Conservation (phyloP, 495 filamentous ascomycete genomes). For the Trichoderma asperelloides region DNA sequence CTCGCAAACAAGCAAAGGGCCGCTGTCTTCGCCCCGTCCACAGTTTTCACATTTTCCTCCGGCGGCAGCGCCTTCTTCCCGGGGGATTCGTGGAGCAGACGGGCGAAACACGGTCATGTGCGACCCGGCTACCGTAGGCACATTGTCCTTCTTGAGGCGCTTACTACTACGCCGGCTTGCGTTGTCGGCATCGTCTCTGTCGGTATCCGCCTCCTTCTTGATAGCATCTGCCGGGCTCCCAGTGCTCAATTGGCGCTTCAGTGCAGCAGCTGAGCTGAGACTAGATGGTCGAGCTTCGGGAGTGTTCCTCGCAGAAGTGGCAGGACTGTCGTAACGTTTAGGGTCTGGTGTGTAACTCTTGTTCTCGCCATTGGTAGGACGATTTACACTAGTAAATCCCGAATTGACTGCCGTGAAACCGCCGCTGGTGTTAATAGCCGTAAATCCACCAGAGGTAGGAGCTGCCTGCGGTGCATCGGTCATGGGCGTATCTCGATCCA, state of each 20-base stretch:
- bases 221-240: conserved; percentile 51
- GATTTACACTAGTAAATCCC: conserved; percentile 75
- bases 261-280: conserved; percentile 43
- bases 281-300: conserved; percentile 49
- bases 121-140: conserved; percentile 86
- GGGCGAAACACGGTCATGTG: conserved; percentile 93
- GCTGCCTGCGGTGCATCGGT: conserved; percentile 36
- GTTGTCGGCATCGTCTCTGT: conserved; percentile 58
- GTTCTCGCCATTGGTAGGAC: conserved; percentile 27
- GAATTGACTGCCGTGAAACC: conserved; percentile 38
- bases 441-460: conserved; percentile 63
- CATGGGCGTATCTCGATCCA: conserved; percentile 44
- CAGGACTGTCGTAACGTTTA: conserved; percentile 42
- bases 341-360: conserved; percentile 36
- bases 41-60: conserved; percentile 89
- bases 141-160: conserved; percentile 82
- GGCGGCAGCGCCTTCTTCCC: conserved; percentile 56
- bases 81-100: conserved; percentile 58
- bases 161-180: conserved; percentile 87
- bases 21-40: conserved; percentile 61
- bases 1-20: conserved; percentile 73
- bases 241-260: conserved; percentile 79
- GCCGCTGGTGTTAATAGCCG: conserved; percentile 56
- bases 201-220: conserved; percentile 48
- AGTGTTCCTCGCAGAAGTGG: conserved; percentile 45